Evolutionary conservation across 805 yeast genomes (phyloP), one percentile per base, ranked within the genome.

Genomic region (Ogataea paradorogensis): DNA sequence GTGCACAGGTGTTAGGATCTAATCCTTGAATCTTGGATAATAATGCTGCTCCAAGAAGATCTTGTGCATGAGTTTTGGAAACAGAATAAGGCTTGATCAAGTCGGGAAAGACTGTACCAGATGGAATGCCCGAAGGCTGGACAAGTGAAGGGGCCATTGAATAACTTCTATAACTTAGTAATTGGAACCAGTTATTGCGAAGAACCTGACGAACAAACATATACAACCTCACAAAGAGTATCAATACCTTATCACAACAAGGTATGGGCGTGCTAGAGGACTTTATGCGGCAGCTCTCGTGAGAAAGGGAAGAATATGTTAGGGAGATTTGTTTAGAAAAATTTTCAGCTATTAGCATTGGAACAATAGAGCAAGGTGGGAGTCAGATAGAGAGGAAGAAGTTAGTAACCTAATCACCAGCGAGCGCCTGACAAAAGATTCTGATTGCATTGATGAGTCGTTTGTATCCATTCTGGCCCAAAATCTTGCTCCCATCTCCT

Each of bases 281-380:
- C 65, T 53, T 56, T 73, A 70, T 60, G 72, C 75, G 75, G 75
- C 75, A 70, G 75, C 75, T 70, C 75, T 65, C 75, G 75, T 70
- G 30, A 26, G 33, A 35, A 32, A 31, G 27, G 33, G 38, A 32
- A 31, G 31, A 38, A 35, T 27, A 24, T 24, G 42, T 30, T 27
- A 32, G 16, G 26, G 30, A 30, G 20, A 22, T 15, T 20, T 11
- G 25, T 16, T 7, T 23, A 11, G 27, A 32, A 38, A 38, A 31
- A 14, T 38, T 38, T 38, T 31, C 36, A 27, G 20, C 6, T 18
- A 11, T 23, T 23, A 7, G 10, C 25, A 23, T 5, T 4, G 25
- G 9, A 11, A 11, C n/a, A 9, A 11, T 23, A 9, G 25, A 9
- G 8, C 25, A 9, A 9, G 25, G 9, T 26, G 9, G 25, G 33